Percentiles rank a stretch among this genome's conserved stretches.
Evolutionary conservation across 106 monocot genomes (phyloP).

Genomic region (Triglochin maritima): DNA sequence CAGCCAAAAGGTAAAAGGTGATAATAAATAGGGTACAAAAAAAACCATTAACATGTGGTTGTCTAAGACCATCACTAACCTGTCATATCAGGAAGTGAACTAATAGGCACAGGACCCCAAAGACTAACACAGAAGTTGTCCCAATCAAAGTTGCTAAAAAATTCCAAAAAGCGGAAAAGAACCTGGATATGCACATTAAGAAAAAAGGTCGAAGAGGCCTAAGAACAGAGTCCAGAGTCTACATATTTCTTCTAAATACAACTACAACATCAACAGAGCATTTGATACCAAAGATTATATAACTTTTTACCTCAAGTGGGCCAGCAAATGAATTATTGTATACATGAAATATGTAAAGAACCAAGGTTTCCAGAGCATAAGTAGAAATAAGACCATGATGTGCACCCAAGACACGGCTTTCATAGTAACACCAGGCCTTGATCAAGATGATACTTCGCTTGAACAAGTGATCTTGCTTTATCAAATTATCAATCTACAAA

Average conservation of each 20-base stretch:
- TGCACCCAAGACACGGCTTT: constrained; percentile 91
- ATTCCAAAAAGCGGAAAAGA: constrained; percentile 90
- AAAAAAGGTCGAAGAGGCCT: neutral
- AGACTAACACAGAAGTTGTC: constrained; percentile 91
- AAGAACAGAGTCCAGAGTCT: too few species aligned
- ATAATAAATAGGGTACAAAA: neutral
- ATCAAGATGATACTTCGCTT: constrained; percentile 96
- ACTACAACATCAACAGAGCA: neutral
- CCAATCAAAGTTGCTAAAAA: constrained; percentile 99
- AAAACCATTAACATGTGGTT: neutral
- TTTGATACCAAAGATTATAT: neutral
- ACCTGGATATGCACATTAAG: constrained; percentile 31
- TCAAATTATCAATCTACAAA: constrained; percentile 63
- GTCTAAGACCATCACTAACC: constrained; percentile 1
- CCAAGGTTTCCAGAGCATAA: constrained; percentile 91
- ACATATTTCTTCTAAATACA: too few species aligned
- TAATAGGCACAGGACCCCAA: constrained; percentile 30
- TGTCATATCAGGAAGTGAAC: constrained; percentile 27
- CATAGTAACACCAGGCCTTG: constrained; percentile 94
- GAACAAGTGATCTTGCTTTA: constrained; percentile 74
- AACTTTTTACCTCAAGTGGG: constrained; percentile 74
- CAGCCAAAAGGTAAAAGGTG: too few species aligned
- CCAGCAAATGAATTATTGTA: constrained; percentile 86
- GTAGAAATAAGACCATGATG: constrained; percentile 98
- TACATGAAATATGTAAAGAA: constrained; percentile 95